phyloP scores from a whole-genome alignment of 2,329 filamentous ascomycete genomes.

The Fusarium goolgardi region DNA sequence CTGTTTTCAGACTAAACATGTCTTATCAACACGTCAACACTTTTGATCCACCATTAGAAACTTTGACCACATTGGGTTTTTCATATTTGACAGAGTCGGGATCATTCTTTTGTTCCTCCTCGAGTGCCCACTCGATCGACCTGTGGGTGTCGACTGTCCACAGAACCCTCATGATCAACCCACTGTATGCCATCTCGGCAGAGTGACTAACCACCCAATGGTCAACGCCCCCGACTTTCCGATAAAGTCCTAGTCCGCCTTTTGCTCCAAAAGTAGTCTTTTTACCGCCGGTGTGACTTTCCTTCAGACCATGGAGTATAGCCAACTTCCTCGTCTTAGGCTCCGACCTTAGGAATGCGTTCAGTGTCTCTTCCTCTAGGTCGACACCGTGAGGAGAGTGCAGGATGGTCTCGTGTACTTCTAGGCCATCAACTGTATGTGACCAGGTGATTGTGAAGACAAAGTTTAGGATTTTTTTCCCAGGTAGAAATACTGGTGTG shows the following conservation, averaged over 20 bases:
- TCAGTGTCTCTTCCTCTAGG: conserved; percentile 28
- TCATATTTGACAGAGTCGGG: background rate
- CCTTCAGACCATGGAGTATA: conserved; percentile 44
- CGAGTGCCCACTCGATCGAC: conserved; percentile 38
- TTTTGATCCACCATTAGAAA: conserved; percentile 34
- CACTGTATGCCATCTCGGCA: conserved; percentile 24
- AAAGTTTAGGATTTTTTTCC: conserved; percentile 36
- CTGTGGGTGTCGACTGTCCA: conserved; percentile 29
- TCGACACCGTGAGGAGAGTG: conserved; percentile 39
- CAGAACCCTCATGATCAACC: conserved; percentile 31
- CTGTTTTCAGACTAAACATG: no score
- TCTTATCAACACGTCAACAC: conserved; percentile 11
- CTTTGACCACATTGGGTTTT: conserved; percentile 17
- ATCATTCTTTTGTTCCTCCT: conserved; percentile 25
- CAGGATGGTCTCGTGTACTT: conserved; percentile 40
- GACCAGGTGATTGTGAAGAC: conserved; percentile 41
- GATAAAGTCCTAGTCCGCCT: conserved; percentile 34
- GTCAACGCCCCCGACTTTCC: conserved; percentile 36
- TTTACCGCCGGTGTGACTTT: conserved; percentile 19
- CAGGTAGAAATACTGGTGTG: conserved; percentile 33
- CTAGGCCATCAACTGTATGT: conserved; percentile 13
- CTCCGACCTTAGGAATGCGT: conserved; percentile 36
- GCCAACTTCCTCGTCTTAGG: conserved; percentile 42
- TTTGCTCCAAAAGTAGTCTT: conserved; percentile 32
- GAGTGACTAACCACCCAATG: conserved; percentile 41